A percentile compares a stretch with the other conserved stretches of the same genome.
These are phyloP conservation scores for Diaporthe eres DNA, from an alignment of 2,329 filamentous ascomycete species.

Conservation along the genomic window DNA sequence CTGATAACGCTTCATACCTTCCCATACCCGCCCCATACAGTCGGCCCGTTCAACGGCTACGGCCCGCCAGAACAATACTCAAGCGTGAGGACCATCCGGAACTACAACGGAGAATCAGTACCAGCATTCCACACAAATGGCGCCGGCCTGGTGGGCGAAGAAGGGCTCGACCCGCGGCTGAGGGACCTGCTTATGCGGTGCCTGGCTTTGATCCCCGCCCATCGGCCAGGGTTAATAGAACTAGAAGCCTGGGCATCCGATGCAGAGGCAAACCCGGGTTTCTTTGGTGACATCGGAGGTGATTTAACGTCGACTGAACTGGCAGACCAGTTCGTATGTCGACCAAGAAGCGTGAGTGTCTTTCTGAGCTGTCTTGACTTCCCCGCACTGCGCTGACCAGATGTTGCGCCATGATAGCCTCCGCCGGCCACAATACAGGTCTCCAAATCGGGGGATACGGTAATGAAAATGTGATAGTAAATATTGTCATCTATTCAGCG, in stretches of 20 bases:
- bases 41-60: not conserved
- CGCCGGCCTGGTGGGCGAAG: not conserved
- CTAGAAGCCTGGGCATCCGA: not conserved
- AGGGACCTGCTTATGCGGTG: constrained; percentile 11
- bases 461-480: too few species aligned
- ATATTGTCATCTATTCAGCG: too few species aligned
- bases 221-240: not conserved
- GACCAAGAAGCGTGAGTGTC: not conserved
- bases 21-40: not conserved
- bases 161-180: not conserved
- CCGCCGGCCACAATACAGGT: not conserved
- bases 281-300: not conserved
- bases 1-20: not conserved
- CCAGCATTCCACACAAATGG: not conserved
- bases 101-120: not conserved
- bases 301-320: not conserved
- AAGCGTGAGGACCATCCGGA: not conserved
- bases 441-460: too few species aligned
- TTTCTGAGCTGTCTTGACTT: not conserved
- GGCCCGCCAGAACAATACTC: not conserved
- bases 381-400: not conserved
- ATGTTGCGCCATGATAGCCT: not conserved
- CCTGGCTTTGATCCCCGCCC: not conserved
- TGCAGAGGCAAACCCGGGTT: not conserved
- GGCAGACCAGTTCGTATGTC: not conserved